Conservation (phyloP, 495 filamentous ascomycete genomes). For the Penicillium desertorum region DNA sequence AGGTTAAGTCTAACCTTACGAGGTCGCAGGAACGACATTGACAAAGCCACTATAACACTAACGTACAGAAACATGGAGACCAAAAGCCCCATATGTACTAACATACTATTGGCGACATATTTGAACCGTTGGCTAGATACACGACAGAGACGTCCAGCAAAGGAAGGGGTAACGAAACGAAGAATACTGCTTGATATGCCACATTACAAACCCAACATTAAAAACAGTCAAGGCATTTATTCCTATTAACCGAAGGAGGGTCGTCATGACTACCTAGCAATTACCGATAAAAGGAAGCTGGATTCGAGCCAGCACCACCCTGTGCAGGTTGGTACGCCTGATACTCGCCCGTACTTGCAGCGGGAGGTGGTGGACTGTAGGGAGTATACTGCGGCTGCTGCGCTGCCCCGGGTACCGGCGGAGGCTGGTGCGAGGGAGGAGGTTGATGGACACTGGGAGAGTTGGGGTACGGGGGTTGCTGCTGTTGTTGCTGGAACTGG, state of each 20-base stretch:
- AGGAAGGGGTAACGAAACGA: background rate
- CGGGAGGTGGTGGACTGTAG: slow-evolving; percentile 32
- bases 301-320: slow-evolving; percentile 38
- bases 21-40: background rate
- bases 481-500: slow-evolving; percentile 39
- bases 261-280: background rate
- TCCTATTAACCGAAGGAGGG: slow-evolving; percentile 2
- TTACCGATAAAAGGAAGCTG: slow-evolving; percentile 47
- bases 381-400: slow-evolving; percentile 47
- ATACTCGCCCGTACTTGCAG: slow-evolving; percentile 43
- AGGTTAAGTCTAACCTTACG: too few species aligned
- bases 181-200: background rate
- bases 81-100: slow-evolving; percentile 11
- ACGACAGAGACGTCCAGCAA: slow-evolving; percentile 18
- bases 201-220: slow-evolving; percentile 5
- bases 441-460: slow-evolving; percentile 43
- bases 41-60: background rate
- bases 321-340: slow-evolving; percentile 53
- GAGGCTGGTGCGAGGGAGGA: slow-evolving; percentile 51
- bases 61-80: background rate
- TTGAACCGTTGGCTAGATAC: slow-evolving; percentile 13
- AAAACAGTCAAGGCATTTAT: slow-evolving; percentile 2
- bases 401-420: slow-evolving; percentile 41
- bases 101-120: background rate
- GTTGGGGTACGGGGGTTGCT: slow-evolving; percentile 48